These are phyloP conservation scores for Prunus salicina DNA, from an alignment of 306 rosid species.

Conservation along the genomic window DNA sequence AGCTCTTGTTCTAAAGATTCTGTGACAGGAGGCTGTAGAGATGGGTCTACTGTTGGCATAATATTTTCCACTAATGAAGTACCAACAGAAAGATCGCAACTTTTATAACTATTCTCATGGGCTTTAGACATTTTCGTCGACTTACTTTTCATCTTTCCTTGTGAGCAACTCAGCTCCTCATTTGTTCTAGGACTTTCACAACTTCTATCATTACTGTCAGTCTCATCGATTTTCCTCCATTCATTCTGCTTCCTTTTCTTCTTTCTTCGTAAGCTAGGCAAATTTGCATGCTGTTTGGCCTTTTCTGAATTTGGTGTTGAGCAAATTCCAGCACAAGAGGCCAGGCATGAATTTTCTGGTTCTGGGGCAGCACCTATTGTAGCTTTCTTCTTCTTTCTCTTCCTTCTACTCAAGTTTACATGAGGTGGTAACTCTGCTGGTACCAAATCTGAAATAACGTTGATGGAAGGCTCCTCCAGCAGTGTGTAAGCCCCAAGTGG, in stretches of 20 bases:
- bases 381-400: neutral
- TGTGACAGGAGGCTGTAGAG: slow-evolving; percentile 21
- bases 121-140: too few species aligned
- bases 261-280: neutral
- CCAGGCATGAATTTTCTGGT: neutral
- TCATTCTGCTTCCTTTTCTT: slow-evolving; percentile 1
- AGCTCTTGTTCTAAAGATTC: neutral
- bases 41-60: neutral
- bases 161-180: too few species aligned
- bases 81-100: neutral
- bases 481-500: neutral
- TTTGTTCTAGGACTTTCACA: neutral
- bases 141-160: too few species aligned
- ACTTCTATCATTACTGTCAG: neutral
- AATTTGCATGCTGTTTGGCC: neutral
- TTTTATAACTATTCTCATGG: too few species aligned
- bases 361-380: neutral
- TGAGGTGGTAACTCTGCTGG: neutral
- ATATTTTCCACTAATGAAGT: neutral
- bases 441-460: neutral
- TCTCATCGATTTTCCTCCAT: neutral
- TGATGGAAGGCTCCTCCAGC: neutral
- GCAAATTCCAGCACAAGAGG: neutral
- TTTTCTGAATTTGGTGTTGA: neutral
- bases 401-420: neutral